Percentiles rank a stretch among this genome's conserved stretches.
phyloP scores from a whole-genome alignment of 148 eudicot genomes.

The Arctostaphylos glauca region DNA sequence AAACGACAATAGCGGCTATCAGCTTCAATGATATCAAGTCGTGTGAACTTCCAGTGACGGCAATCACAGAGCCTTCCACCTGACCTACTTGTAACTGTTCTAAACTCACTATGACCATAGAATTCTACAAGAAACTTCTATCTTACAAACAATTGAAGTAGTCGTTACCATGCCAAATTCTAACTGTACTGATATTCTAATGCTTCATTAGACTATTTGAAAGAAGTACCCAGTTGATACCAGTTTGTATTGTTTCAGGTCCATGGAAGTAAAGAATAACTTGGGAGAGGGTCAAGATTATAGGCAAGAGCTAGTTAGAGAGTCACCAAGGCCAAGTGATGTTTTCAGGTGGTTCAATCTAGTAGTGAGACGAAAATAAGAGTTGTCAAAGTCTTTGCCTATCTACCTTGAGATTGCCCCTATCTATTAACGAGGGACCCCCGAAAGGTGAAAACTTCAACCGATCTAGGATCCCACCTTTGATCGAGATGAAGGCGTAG shows the following conservation, averaged over 20 bases:
- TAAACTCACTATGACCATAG: background rate
- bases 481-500: too few relatives aligned
- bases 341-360: too few relatives aligned
- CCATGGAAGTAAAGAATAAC: background rate
- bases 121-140: background rate
- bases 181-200: background rate
- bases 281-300: background rate
- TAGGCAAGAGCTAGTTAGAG: background rate
- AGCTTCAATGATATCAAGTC: background rate
- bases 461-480: too few relatives aligned
- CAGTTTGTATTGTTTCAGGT: background rate
- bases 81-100: background rate
- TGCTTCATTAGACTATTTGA: background rate
- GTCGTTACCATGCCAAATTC: background rate
- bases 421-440: too few relatives aligned
- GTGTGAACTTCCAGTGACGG: slow-evolving; percentile 5
- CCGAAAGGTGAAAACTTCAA: too few relatives aligned
- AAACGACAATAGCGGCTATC: background rate
- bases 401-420: too few relatives aligned
- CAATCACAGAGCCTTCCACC: background rate
- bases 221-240: background rate
- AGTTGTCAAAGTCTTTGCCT: too few relatives aligned
- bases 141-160: background rate
- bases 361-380: too few relatives aligned
- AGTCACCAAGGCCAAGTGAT: too few relatives aligned